Conservation (phyloP, 192 early-diverging fungal genomes). For the Lobosporangium transversale region DNA sequence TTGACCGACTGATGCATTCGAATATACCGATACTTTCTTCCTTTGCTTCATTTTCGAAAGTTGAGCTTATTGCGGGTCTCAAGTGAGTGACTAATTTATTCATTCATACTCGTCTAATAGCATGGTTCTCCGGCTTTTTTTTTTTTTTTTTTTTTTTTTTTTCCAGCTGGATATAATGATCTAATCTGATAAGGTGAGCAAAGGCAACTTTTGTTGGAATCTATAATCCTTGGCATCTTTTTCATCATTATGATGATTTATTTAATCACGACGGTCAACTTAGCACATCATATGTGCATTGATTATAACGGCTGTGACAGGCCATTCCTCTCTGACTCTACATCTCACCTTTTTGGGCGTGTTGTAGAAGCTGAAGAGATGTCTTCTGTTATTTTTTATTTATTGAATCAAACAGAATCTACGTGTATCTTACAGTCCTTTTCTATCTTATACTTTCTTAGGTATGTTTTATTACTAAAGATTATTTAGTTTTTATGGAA, state of each 20-base stretch:
- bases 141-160: no score
- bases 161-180: no score
- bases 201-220: no score
- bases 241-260: constrained; percentile 54
- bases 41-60: not conserved
- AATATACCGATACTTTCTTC: not conserved
- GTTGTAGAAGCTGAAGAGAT: no score
- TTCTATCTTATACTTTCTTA: no score
- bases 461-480: no score
- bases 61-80: not conserved
- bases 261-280: constrained; percentile 66
- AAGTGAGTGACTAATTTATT: not conserved
- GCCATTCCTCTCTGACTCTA: constrained; percentile 49
- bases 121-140: not conserved
- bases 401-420: no score
- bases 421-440: no score
- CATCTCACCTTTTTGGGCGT: no score
- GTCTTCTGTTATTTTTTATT: no score
- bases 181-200: no score
- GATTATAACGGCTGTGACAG: constrained; percentile 59
- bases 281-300: constrained; percentile 57
- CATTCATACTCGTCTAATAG: not conserved
- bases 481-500: no score
- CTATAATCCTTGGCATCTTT: not conserved
- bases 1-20: constrained; percentile 58